phyloP scores from a whole-genome alignment of 2,329 filamentous ascomycete genomes.

The Aspergillus oerlinghausenensis region DNA sequence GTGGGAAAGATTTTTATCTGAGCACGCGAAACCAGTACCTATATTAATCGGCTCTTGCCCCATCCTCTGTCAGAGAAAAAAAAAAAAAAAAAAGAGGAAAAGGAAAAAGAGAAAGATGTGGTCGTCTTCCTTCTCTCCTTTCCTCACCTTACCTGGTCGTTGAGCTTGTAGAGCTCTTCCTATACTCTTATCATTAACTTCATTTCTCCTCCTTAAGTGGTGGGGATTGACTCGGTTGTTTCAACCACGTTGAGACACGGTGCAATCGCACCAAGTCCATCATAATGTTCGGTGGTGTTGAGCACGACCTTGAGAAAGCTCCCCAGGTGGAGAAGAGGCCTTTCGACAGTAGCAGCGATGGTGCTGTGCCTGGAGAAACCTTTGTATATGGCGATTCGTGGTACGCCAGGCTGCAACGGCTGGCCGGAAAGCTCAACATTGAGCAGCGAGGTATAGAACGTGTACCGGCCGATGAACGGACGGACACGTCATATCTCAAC shows the following conservation, averaged over 20 bases:
- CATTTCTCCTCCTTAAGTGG: conserved; percentile 12
- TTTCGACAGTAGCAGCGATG: conserved; percentile 35
- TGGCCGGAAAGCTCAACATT: conserved; percentile 62
- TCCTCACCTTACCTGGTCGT: conserved; percentile 11
- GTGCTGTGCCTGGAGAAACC: conserved; percentile 54
- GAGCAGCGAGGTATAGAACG: conserved; percentile 73
- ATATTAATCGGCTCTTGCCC: conserved; percentile 8
- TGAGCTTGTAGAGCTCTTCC: conserved; percentile 20
- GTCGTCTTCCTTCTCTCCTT: conserved; percentile 8
- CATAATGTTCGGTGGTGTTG: conserved; percentile 17
- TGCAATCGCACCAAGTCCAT: conserved; percentile 10
- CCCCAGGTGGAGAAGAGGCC: conserved; percentile 24
- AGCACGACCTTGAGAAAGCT: conserved; percentile 31
- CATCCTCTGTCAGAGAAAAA: conserved; percentile 5
- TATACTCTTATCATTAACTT: conserved; percentile 1
- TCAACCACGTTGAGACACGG: conserved; percentile 4
- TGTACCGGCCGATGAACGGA: conserved; percentile 65
- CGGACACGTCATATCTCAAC: conserved; percentile 60
- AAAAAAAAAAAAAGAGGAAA: conserved; percentile 15
- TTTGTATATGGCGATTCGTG: conserved; percentile 54
- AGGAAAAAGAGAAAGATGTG: conserved; percentile 19
- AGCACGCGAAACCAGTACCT: conserved; percentile 3
- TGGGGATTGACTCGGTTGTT: conserved; percentile 2
- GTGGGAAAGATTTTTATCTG: conserved; percentile 8
- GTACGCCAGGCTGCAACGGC: conserved; percentile 57